Evolutionary conservation across 805 yeast species (phyloP), one percentile per base, ranked within the genome.

Genomic region (Metschnikowia drakensbergensis): DNA sequence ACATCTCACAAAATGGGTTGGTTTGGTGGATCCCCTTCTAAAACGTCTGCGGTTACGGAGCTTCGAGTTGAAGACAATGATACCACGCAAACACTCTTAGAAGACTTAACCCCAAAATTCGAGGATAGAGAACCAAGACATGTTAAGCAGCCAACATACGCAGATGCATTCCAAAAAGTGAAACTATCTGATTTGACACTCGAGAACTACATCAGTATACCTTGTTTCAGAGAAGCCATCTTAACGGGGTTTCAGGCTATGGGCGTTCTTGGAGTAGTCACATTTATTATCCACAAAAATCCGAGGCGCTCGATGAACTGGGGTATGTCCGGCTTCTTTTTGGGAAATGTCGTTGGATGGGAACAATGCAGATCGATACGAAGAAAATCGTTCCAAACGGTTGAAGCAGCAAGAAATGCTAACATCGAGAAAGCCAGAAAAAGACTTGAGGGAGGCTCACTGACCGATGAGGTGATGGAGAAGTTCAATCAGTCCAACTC

Each of bases 341-440:
- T 89, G 22, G 97, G 97, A 0, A 82, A 88, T 39, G 75, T 87
- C 0, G 82, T 87, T 27, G 88, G 96, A 1, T 91, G 96, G 96
- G 97, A 91, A 63, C 96, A 89, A 66, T 91, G 98, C 65, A 75
- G 96, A 50, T 74, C 81, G 42, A 75, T 81, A 41, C 75, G 96
- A 63, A 75, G 84, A 59, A 78, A 80, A 53, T 81, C 86, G 47
- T 76, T 81, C 62, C 77, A 79, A 51, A 82, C 83, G 49, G 84
- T 91, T 42, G 82, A 80, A 49, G 66, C 78, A 59, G 96, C 96
- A 0, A 83, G 81, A 57, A 79, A 78, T 49, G 72, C 56, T 48
- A 73, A 65, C 45, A 61, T 54, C 48, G 72, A 68, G 42, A 70
- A 66, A 52, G 63, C 64, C 49, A 54, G 51, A 30, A 62, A 63